Evolutionary conservation across 2,329 filamentous ascomycete genomes (phyloP).

Genomic region (Simplicillium sp.): DNA sequence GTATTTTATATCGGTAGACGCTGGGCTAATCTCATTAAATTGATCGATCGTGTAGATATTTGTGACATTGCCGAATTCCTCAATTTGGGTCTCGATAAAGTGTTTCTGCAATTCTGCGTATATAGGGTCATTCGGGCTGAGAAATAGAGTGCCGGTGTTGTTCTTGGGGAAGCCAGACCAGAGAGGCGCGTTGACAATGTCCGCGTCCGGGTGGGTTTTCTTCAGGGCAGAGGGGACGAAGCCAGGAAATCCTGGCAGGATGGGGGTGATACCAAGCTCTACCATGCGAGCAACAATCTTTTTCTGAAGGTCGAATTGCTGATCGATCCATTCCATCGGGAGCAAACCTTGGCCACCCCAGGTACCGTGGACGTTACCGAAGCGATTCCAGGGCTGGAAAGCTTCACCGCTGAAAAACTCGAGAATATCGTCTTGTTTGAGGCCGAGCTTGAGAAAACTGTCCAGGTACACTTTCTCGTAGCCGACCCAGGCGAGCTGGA

Average conservation of each 20-base stretch:
- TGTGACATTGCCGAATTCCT: slow-evolving; percentile 35
- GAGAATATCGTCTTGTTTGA: slow-evolving; percentile 31
- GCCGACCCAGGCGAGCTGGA: slow-evolving; percentile 42
- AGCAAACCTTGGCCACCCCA: slow-evolving; percentile 29
- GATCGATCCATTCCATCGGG: slow-evolving; percentile 33
- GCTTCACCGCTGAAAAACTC: slow-evolving; percentile 38
- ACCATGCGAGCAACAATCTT: slow-evolving; percentile 38
- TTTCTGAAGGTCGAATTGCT: slow-evolving; percentile 36
- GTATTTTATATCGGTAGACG: slow-evolving; percentile 1
- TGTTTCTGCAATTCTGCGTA: slow-evolving; percentile 32
- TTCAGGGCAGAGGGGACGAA: slow-evolving; percentile 34
- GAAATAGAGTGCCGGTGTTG: slow-evolving; percentile 36
- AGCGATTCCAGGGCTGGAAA: slow-evolving; percentile 42
- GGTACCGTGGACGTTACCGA: slow-evolving; percentile 41
- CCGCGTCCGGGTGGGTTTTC: slow-evolving; percentile 28
- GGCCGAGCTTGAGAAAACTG: slow-evolving; percentile 33
- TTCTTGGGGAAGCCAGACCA: slow-evolving; percentile 30
- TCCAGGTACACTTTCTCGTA: slow-evolving; percentile 39
- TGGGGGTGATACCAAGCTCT: slow-evolving; percentile 41
- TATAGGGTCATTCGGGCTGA: slow-evolving; percentile 32
- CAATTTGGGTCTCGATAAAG: slow-evolving; percentile 34
- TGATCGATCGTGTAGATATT: slow-evolving; percentile 41
- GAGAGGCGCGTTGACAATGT: slow-evolving; percentile 29
- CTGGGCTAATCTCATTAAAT: slow-evolving; percentile 35
- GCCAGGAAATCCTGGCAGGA: slow-evolving; percentile 39